Evolutionary conservation across 2,329 filamentous ascomycete genomes (phyloP).

Genomic region (Pseudocercospora musae): DNA sequence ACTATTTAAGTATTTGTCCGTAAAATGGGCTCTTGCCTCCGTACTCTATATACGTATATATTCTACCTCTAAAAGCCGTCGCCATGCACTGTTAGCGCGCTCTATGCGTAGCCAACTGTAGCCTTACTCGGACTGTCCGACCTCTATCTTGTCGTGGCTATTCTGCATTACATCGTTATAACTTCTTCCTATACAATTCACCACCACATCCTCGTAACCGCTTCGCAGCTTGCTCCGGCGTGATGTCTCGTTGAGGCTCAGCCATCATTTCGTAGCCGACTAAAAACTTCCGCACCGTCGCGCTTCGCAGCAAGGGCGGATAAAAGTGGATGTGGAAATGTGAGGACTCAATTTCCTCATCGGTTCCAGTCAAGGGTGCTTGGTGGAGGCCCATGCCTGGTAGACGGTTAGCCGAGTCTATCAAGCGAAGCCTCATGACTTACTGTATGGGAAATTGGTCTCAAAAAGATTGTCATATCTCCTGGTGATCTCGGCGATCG

Average conservation of each 20-base stretch:
- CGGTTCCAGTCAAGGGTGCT: constrained; percentile 76
- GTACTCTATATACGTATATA: neutral
- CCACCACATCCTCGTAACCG: constrained; percentile 73
- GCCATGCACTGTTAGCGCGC: neutral
- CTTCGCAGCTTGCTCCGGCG: constrained; percentile 87
- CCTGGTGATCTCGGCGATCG: constrained; percentile 81
- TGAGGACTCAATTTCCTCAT: constrained; percentile 79
- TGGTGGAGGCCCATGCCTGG: constrained; percentile 89
- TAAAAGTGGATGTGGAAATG: constrained; percentile 99
- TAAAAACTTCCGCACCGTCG: constrained; percentile 91
- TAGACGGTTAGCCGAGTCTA: neutral
- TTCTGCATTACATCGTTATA: constrained; percentile 7
- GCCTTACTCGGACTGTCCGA: neutral
- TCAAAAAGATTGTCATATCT: constrained; percentile 97
- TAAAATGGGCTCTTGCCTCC: neutral
- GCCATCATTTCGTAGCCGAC: constrained; percentile 96
- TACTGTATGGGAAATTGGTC: constrained; percentile 92
- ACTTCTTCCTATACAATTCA: constrained; percentile 69
- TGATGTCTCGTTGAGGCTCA: constrained; percentile 97
- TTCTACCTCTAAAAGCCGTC: neutral
- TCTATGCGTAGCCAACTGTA: neutral
- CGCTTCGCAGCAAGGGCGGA: constrained; percentile 84
- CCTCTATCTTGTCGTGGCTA: neutral
- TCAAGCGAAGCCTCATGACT: constrained; percentile 32
- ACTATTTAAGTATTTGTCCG: too few species aligned